Evolutionary conservation across 805 yeast genomes (phyloP).

Genomic region (Teunomyces pallodes): DNA sequence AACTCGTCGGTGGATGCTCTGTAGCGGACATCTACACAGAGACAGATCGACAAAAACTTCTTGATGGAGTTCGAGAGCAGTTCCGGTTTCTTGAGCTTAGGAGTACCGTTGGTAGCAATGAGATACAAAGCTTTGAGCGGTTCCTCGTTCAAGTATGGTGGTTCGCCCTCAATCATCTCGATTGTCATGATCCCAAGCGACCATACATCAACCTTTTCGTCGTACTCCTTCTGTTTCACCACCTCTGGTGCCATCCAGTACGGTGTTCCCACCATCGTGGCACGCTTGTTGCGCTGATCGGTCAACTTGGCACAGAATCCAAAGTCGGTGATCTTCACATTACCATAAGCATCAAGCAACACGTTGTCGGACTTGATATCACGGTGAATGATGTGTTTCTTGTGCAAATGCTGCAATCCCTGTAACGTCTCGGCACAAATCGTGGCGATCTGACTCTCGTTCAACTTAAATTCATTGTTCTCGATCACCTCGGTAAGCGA

Average conservation of each 20-base stretch:
- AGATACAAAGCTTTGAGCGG: slow-evolving; percentile 74
- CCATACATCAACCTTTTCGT: slow-evolving; percentile 82
- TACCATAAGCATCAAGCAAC: slow-evolving; percentile 41
- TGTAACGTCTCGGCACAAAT: slow-evolving; percentile 87
- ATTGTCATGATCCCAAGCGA: slow-evolving; percentile 82
- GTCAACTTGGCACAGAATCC: slow-evolving; percentile 67
- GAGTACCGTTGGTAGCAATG: slow-evolving; percentile 81
- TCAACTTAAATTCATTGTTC: slow-evolving; percentile 66
- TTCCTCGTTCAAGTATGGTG: slow-evolving; percentile 78
- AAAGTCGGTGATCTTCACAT: slow-evolving; percentile 46
- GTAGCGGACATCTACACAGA: slow-evolving; percentile 90
- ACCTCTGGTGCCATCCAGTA: slow-evolving; percentile 93
- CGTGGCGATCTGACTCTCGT: slow-evolving; percentile 87
- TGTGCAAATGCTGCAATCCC: slow-evolving; percentile 89
- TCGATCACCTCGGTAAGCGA: slow-evolving; percentile 94
- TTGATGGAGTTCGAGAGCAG: slow-evolving; percentile 70
- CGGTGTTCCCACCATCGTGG: slow-evolving; percentile 87
- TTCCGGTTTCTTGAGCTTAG: slow-evolving; percentile 68
- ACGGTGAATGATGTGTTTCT: slow-evolving; percentile 83
- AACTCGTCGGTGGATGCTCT: slow-evolving; percentile 91
- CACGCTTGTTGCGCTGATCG: slow-evolving; percentile 68
- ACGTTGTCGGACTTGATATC: slow-evolving; percentile 48
- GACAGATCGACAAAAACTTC: slow-evolving; percentile 83
- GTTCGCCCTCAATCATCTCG: slow-evolving; percentile 85
- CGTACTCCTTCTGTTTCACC: slow-evolving; percentile 75